phyloP scores from a whole-genome alignment of 163 green algal species.

The Trebouxia gelatinosa region DNA sequence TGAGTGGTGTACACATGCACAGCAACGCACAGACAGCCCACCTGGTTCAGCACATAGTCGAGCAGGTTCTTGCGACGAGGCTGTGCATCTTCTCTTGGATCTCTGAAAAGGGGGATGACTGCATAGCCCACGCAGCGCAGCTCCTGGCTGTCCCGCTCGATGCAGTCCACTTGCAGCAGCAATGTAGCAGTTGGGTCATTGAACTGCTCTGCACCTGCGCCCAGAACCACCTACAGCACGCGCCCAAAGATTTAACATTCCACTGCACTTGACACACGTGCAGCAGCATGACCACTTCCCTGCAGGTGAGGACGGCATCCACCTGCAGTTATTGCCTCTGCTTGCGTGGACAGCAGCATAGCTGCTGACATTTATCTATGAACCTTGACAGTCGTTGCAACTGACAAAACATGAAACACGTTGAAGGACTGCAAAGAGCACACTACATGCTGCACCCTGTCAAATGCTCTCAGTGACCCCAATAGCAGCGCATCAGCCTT shows the following conservation, averaged over 20 bases:
- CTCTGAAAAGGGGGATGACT: constrained; percentile 52
- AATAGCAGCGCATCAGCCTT: too few species aligned
- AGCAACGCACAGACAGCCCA: not conserved
- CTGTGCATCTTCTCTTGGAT: constrained; percentile 52
- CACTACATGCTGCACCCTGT: too few species aligned
- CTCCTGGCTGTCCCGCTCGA: constrained; percentile 38
- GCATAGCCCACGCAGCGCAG: constrained; percentile 58
- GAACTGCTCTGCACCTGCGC: constrained; percentile 48
- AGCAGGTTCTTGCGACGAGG: constrained; percentile 46
- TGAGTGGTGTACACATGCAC: not conserved
- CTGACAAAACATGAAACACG: too few species aligned
- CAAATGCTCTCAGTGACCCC: too few species aligned
- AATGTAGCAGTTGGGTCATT: constrained; percentile 61
- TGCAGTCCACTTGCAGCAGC: constrained; percentile 49
- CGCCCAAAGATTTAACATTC: not conserved
- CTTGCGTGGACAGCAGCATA: too few species aligned
- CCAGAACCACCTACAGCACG: constrained; percentile 38
- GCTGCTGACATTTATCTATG: too few species aligned
- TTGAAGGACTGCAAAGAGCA: too few species aligned
- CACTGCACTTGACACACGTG: not conserved
- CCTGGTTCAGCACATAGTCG: constrained; percentile 68
- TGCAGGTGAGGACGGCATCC: not conserved
- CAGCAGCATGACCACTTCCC: not conserved
- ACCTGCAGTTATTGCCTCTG: too few species aligned
- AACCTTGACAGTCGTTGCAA: too few species aligned